These are phyloP conservation scores for Lecanosticta acicola DNA, from an alignment of 2,329 filamentous ascomycete species.

Conservation along the genomic window DNA sequence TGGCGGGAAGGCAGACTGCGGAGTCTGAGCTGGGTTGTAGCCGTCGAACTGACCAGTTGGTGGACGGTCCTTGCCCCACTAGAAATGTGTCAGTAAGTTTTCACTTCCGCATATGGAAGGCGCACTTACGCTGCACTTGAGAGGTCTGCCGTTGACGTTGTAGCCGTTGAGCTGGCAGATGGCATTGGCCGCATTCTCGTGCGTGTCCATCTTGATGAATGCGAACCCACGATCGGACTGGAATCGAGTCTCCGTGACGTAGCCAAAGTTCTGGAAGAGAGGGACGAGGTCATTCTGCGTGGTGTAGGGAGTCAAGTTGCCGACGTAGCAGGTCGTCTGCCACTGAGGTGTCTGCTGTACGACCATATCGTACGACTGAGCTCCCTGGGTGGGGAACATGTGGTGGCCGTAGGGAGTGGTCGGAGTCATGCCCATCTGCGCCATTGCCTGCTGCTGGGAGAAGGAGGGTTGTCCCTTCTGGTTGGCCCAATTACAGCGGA, in stretches of 20 bases:
- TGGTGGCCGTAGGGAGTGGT: slow-evolving; percentile 96
- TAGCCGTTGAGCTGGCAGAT: slow-evolving; percentile 98
- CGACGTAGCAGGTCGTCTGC: slow-evolving; percentile 98
- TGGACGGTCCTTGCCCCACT: slow-evolving; percentile 99
- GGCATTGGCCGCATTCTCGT: slow-evolving; percentile 96
- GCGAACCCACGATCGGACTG: slow-evolving; percentile 96
- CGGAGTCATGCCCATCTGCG: slow-evolving; percentile 95
- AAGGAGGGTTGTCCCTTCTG: slow-evolving; percentile 99
- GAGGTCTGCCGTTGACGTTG: slow-evolving; percentile 90
- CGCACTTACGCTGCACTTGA: slow-evolving; percentile 93
- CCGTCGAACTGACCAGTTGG: slow-evolving; percentile 78
- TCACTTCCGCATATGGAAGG: background rate
- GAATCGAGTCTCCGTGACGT: slow-evolving; percentile 94
- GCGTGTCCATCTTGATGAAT: slow-evolving; percentile 98
- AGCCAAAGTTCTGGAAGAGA: slow-evolving; percentile 97
- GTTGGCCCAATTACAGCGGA: slow-evolving; percentile 99
- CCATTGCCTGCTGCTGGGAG: slow-evolving; percentile 94
- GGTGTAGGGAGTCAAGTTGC: slow-evolving; percentile 95
- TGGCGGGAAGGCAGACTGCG: slow-evolving; percentile 64
- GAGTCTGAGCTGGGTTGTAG: slow-evolving; percentile 68
- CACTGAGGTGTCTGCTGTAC: slow-evolving; percentile 89
- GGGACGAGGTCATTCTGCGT: slow-evolving; percentile 96
- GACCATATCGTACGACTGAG: slow-evolving; percentile 97
- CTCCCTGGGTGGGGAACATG: slow-evolving; percentile 83
- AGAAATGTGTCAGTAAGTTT: slow-evolving; percentile 29